Percentiles rank a stretch among this genome's conserved stretches.
phyloP scores from a whole-genome alignment of 2,329 filamentous ascomycete species.

The Paecilomyces dactylethromorphus region DNA sequence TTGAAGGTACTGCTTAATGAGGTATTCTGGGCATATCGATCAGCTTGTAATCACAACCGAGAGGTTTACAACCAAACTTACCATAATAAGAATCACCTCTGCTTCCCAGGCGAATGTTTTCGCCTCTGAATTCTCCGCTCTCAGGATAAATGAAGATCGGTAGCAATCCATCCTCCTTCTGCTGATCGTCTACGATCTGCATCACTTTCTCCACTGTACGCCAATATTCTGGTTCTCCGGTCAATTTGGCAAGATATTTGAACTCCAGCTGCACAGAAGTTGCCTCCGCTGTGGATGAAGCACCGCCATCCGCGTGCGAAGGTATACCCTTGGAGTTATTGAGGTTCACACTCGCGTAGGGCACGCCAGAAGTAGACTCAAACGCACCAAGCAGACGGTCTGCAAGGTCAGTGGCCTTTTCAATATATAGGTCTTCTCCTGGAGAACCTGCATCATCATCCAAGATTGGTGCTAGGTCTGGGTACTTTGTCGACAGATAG shows the following conservation, averaged over 20 bases:
- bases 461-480: conserved; percentile 66
- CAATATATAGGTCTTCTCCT: conserved; percentile 87
- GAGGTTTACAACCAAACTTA: conserved; percentile 16
- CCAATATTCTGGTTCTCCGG: conserved; percentile 90
- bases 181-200: conserved; percentile 78
- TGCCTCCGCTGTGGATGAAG: conserved; percentile 89
- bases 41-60: conserved; percentile 2
- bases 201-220: conserved; percentile 87
- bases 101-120: conserved; percentile 86
- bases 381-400: conserved; percentile 84
- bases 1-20: conserved; percentile 97
- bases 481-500: conserved; percentile 81
- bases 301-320: conserved; percentile 78
- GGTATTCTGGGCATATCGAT: conserved; percentile 57
- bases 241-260: conserved; percentile 93
- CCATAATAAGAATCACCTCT: conserved; percentile 93
- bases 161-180: conserved; percentile 71
- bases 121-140: conserved; percentile 69
- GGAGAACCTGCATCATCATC: conserved; percentile 66
- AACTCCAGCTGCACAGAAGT: conserved; percentile 91
- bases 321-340: conserved; percentile 67
- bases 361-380: conserved; percentile 77
- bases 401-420: conserved; percentile 90
- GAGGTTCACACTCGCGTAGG: conserved; percentile 85
- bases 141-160: conserved; percentile 86